Conservation (phyloP, 2,329 filamentous ascomycete genomes). For the Talaromyces sp. region DNA sequence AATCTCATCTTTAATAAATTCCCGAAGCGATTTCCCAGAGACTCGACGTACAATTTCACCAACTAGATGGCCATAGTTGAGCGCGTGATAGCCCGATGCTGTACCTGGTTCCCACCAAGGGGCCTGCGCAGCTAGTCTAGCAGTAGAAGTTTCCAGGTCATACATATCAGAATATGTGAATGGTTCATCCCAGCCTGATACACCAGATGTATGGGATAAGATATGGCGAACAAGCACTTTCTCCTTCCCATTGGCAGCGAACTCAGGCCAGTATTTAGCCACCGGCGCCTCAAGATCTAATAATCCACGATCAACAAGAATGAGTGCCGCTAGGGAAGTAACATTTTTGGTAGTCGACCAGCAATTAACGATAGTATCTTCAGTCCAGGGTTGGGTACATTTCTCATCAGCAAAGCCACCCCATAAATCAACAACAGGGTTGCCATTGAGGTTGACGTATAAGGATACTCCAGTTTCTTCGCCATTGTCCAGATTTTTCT, state of each 20-base stretch:
- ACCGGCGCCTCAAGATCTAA: slow-evolving; percentile 37
- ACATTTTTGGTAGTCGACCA: slow-evolving; percentile 42
- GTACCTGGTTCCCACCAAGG: slow-evolving; percentile 45
- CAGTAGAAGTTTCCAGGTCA: slow-evolving; percentile 26
- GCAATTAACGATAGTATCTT: slow-evolving; percentile 39
- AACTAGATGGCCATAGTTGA: slow-evolving; percentile 40
- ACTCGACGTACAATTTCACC: slow-evolving; percentile 42
- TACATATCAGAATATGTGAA: slow-evolving; percentile 31
- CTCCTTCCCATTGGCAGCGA: slow-evolving; percentile 40
- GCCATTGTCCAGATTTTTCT: slow-evolving; percentile 32
- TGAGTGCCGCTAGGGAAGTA: slow-evolving; percentile 32
- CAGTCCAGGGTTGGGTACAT: slow-evolving; percentile 31
- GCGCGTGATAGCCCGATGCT: slow-evolving; percentile 40
- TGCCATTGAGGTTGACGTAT: slow-evolving; percentile 38
- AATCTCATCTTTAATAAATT: slow-evolving; percentile 44
- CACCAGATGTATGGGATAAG: slow-evolving; percentile 37
- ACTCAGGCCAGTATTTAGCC: slow-evolving; percentile 45
- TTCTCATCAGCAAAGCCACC: slow-evolving; percentile 35
- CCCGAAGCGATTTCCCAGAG: slow-evolving; percentile 38
- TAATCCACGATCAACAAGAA: slow-evolving; percentile 39
- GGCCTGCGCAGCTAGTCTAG: slow-evolving; percentile 36
- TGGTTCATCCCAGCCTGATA: slow-evolving; percentile 31
- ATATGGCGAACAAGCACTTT: slow-evolving; percentile 38
- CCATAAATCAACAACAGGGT: slow-evolving; percentile 44
- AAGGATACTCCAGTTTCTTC: slow-evolving; percentile 45